Conservation (phyloP, 148 eudicot species). For the Arbutus unedo region DNA sequence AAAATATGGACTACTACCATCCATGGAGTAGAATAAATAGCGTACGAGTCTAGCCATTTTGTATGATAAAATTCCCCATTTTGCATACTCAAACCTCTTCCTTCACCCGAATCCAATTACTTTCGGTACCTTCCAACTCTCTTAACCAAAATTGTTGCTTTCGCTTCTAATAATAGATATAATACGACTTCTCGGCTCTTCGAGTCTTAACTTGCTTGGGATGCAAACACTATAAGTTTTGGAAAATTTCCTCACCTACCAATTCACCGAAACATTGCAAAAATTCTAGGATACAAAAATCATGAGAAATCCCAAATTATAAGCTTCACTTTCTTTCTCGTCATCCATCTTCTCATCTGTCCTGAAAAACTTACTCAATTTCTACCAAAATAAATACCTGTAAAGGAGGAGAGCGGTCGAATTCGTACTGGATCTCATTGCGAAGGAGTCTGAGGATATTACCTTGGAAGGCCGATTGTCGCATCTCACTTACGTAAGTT, state of each 20-base stretch:
- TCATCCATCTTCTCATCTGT: neutral
- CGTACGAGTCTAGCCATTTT: too few relatives aligned
- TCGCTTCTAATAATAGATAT: neutral
- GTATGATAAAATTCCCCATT: too few relatives aligned
- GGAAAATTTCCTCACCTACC: neutral
- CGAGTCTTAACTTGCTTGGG: neutral
- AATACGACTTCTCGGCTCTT: neutral
- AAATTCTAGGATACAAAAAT: neutral
- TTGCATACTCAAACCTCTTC: too few relatives aligned
- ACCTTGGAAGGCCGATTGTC: constrained; percentile 59
- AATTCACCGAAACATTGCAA: neutral
- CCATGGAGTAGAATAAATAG: too few relatives aligned
- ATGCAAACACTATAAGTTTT: neutral
- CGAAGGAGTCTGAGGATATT: constrained; percentile 65
- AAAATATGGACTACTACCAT: too few relatives aligned
- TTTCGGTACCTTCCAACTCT: too few relatives aligned
- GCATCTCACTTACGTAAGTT: constrained; percentile 44
- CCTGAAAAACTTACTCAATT: neutral
- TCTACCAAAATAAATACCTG: constrained; percentile 36
- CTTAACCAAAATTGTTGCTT: neutral
- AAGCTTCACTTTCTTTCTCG: neutral
- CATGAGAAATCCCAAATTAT: neutral
- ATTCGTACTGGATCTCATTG: constrained; percentile 73
- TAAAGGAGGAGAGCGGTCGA: constrained; percentile 44
- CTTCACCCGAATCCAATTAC: too few relatives aligned